Evolutionary conservation across 1,284 basidiomycete genomes (phyloP), one percentile per base, ranked within the genome.

Genomic region (Athelia sp.): DNA sequence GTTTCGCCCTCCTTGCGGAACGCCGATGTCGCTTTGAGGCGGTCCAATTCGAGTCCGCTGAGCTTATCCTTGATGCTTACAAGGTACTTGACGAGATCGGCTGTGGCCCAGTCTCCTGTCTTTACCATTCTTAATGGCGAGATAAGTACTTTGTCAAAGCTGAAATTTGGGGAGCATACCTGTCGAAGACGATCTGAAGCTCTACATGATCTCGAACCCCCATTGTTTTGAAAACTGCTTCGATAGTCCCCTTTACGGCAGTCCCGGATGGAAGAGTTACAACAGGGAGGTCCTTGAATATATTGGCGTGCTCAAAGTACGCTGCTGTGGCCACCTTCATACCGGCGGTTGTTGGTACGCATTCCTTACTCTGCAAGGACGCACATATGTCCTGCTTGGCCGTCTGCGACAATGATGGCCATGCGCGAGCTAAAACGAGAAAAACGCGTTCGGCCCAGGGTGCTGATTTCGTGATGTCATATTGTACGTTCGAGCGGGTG

Each of bases 121-220:
- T 87, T 87, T 53, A 92, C 80, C 85, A 91, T 90, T 58, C 91
- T 92, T 48, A 18, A 50, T n/a, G 43, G 9, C 21, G 49, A 35
- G 47, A 43, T 54, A 43, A 54, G 50, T 24, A 48, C 52, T 47
- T 35, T 8, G 22, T 23, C 45, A n/a, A 46, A 36, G 23, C 15
- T 51, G n/a, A 49, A 32, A 6, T 6, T 4, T 29, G 26, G 26
- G 13, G 26, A n/a, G 40, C 18, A 38, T 22, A 90, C 86, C 90
- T 74, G 52, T 84, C 79, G 60, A 94, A 95, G n/a, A 94, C 75
- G 3, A 94, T 72, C 62, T 95, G 91, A 1, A 96, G 73, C 50
- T 96, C 91, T 11, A 98, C 93, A 57, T 98, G 95, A 59, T 87
- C 90, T 19, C 93, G 80, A 10, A 98, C 92, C 9, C 93, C 94